Evolutionary conservation across 2,329 filamentous ascomycete genomes (phyloP), one percentile per base, ranked within the genome.

Genomic region (Aspergillus felis): DNA sequence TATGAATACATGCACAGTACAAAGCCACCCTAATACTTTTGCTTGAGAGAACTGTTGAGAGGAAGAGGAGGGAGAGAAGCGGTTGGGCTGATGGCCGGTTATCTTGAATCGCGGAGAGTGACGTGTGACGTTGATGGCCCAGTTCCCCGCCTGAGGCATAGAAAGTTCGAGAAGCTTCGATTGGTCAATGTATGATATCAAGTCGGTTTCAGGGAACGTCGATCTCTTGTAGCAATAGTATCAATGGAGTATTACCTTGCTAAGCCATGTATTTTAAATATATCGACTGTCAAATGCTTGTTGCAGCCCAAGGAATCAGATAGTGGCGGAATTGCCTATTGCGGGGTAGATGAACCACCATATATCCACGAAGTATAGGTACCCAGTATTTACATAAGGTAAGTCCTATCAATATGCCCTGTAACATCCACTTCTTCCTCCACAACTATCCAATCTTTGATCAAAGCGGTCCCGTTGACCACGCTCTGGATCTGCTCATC

Each of bases 401-500:
- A 29, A 10, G 8, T 29, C 28, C 10, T 29, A 35, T 53, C 35
- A 46, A n/a, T 17, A n/a, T 48, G 42, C 14, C 22, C 5, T 24
- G 60, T 51, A 53, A 41, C 17, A 5, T 32, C 47, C 48, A 51
- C 52, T 42, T 66, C 63, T 3, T 61, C 52, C 56, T 71, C 72
- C 7, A 78, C 64, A 17, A 82, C 67, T 50, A 81, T 72, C 55
- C 75, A 82, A 60, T 82, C 71, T 59, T 74, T 67, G n/a, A 82
- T 69, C 22, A 76, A 54, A 1, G 79, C 80, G 12, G 74, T 76
- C 4, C 78, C 79, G 58, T 79, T 75, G 8, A 66, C 51, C 8
- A 83, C 67, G n/a, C 71, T 71, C 20, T 65, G 64, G 28, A 71
- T 65, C 68, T 82, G 76, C 3, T 80, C 76, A 1, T 73, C 64